Evolutionary conservation across 2,329 filamentous ascomycete species (phyloP).

Genomic region (Alternaria alternata): DNA sequence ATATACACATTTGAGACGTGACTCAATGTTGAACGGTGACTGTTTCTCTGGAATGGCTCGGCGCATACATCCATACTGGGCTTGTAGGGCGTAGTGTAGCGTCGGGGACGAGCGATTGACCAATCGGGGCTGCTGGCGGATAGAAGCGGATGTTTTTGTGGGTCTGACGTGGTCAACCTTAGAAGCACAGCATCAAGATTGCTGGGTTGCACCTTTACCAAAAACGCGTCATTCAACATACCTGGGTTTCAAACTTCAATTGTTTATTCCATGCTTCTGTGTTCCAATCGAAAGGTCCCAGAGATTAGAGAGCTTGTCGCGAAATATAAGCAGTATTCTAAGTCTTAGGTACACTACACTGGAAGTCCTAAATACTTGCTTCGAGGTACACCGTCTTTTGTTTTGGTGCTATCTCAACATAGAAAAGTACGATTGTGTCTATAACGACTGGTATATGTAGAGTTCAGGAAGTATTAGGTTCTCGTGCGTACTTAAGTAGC

Average conservation of each 20-base stretch:
- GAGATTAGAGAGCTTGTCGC: neutral
- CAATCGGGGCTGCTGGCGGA: slow-evolving; percentile 7
- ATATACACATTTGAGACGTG: slow-evolving; percentile 4
- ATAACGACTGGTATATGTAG: neutral
- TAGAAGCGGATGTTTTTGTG: slow-evolving; percentile 1
- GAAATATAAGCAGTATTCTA: neutral
- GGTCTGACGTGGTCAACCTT: neutral
- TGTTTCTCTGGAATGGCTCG: neutral
- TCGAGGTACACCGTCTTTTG: neutral
- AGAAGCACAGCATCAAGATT: neutral
- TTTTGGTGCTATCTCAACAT: neutral
- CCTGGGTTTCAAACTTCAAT: neutral
- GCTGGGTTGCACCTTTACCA: neutral
- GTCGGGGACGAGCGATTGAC: slow-evolving; percentile 3
- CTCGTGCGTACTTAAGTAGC: neutral
- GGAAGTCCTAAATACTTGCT: neutral
- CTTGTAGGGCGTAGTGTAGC: slow-evolving; percentile 7
- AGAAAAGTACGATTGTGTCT: neutral
- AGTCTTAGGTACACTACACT: neutral
- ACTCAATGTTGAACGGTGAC: slow-evolving; percentile 5
- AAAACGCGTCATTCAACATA: neutral
- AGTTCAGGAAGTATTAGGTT: neutral
- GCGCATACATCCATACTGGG: neutral
- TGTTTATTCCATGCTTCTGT: neutral
- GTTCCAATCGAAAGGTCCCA: neutral